Percentiles rank a stretch among this genome's conserved stretches.
Conservation (phyloP, 2,329 filamentous ascomycete genomes). For the Botrytis galanthina region DNA sequence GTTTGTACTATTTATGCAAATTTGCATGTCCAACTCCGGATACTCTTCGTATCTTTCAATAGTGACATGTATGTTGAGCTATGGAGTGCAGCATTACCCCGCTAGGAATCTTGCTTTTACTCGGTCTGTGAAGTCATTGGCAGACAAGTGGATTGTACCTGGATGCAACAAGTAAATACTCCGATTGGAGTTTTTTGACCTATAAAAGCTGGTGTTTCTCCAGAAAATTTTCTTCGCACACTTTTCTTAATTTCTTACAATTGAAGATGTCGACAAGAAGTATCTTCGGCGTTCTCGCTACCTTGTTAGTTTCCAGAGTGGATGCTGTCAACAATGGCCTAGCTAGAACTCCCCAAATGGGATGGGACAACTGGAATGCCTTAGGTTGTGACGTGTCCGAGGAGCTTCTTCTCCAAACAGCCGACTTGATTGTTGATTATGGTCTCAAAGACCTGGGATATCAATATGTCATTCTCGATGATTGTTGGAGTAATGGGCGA, state of each 20-base stretch:
- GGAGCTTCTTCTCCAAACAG: slow-evolving; percentile 48
- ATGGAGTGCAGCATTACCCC: slow-evolving; percentile 9
- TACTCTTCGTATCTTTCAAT: neutral
- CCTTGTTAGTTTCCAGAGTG: slow-evolving; percentile 25
- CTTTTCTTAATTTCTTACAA: neutral
- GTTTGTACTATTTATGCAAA: neutral
- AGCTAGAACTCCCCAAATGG: slow-evolving; percentile 44
- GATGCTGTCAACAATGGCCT: slow-evolving; percentile 43
- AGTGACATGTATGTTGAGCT: neutral
- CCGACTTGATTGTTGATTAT: slow-evolving; percentile 47
- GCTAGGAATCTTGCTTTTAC: slow-evolving; percentile 7
- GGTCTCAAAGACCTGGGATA: slow-evolving; percentile 55
- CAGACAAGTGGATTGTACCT: neutral
- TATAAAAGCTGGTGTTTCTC: neutral
- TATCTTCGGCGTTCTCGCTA: slow-evolving; percentile 16
- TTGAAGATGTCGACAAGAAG: slow-evolving; percentile 14
- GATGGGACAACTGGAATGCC: slow-evolving; percentile 50
- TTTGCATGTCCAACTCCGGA: neutral
- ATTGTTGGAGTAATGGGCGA: slow-evolving; percentile 51
- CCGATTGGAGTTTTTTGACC: neutral
- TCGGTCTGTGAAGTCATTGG: slow-evolving; percentile 11
- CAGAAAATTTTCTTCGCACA: neutral
- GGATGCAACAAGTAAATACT: neutral
- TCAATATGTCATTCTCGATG: slow-evolving; percentile 54
- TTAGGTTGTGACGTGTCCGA: slow-evolving; percentile 52